Evolutionary conservation across 176 grass and related monocot genomes (phyloP).

Genomic region (Typha latifolia): DNA sequence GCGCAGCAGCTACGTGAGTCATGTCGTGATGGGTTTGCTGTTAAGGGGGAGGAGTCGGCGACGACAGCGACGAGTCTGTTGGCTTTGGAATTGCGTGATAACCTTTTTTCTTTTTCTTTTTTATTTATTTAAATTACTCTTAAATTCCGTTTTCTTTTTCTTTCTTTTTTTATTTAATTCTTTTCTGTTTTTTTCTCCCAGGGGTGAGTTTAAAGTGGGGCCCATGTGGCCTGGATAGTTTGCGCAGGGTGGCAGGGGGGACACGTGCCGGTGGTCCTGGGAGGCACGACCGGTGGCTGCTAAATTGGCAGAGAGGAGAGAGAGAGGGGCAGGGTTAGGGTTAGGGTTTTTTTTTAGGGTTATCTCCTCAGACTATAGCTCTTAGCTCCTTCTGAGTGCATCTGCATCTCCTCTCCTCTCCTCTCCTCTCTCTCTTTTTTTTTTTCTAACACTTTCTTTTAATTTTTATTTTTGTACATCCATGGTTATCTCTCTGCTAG

Average conservation of each 20-base stretch:
- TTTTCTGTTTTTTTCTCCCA: background rate
- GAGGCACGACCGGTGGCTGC: slow-evolving; percentile 9
- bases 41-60: background rate
- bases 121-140: no score
- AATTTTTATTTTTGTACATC: background rate
- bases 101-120: no score
- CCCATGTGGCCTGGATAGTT: background rate
- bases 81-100: no score
- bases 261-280: slow-evolving; percentile 31
- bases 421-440: no score
- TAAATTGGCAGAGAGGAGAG: slow-evolving; percentile 8
- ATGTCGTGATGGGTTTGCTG: slow-evolving; percentile 4
- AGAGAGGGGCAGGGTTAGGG: background rate
- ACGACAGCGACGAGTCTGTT: background rate
- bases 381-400: slow-evolving; percentile 1
- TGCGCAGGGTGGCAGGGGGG: background rate
- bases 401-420: background rate
- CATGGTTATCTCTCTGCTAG: background rate
- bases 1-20: slow-evolving; percentile 33
- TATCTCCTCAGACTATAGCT: slow-evolving; percentile 20
- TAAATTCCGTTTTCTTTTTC: no score
- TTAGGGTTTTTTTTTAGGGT: background rate
- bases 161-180: background rate
- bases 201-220: background rate
- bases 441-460: no score